Evolutionary conservation across 192 early-diverging fungal species (phyloP), one percentile per base, ranked within the genome.

Genomic region (Entomortierella lignicola): DNA sequence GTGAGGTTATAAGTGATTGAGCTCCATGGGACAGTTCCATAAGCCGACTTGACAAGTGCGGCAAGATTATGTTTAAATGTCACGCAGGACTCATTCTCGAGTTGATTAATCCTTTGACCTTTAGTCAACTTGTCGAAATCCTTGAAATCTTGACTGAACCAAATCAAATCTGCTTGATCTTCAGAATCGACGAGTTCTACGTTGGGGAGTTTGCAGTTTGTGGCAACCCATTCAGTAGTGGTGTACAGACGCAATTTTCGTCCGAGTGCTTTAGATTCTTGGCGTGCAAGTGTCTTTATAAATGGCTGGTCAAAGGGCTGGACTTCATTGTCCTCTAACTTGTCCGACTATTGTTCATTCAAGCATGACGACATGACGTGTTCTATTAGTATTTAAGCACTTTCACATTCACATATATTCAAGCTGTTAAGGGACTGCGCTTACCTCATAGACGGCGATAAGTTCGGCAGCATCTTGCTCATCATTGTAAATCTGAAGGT

Each of bases 401-500:
- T 37, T 37, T 37, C 5, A 37, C 34, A 37, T 37, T 37, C 10
- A 37, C 10, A 37, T 37, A 37, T 37, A 37, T 7, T 7, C 34
- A 37, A 10, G n/a, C n/a, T n/a, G n/a, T n/a, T n/a, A n/a, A n/a
- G n/a, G n/a, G n/a, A n/a, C n/a, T n/a, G n/a, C n/a, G n/a, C 4
- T 55, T 59, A 57, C 66, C 62, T 66, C 67, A n/a, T 66, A 83
- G 29, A 63, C 77, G 21, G 68, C 82, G 52, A 74, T 83, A 11
- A 70, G 52, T 41, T 77, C 69, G 2, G 80, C 65, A 32, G 72
- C 68, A 51, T 81, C 71, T 31, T 66, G 37, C 12, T 25, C 66
- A n/a, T 72, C 69, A n/a, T 77, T 71, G 27, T 61, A 83, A 18
- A 89, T 77, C 26, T 83, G 80, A 39, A 90, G 73, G 48, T 92